phyloP scores from a whole-genome alignment of 495 filamentous ascomycete species.

The Penicillium herquei region DNA sequence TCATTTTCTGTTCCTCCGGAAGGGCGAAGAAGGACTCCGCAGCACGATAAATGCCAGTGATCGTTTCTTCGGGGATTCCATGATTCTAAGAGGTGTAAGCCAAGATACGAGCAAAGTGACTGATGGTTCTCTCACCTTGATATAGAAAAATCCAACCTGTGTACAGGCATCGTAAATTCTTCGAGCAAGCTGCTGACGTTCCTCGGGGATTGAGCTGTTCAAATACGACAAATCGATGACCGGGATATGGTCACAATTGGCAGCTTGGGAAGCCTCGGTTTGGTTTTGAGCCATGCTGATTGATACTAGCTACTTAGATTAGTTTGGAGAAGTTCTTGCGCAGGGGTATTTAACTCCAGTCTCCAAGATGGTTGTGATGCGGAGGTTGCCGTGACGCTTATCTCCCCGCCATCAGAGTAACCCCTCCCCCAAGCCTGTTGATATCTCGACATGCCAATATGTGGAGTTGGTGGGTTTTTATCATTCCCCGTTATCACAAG shows the following conservation, averaged over 20 bases:
- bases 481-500: no score
- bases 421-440: no score
- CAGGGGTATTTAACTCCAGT: no score
- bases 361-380: neutral
- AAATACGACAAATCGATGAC: slow-evolving; percentile 38
- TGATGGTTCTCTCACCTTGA: slow-evolving; percentile 26
- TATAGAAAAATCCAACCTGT: slow-evolving; percentile 57
- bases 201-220: slow-evolving; percentile 24
- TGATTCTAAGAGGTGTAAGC: slow-evolving; percentile 20
- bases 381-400: neutral
- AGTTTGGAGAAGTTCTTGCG: no score
- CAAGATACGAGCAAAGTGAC: neutral
- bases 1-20: slow-evolving; percentile 47
- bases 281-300: no score
- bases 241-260: slow-evolving; percentile 33
- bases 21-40: slow-evolving; percentile 48
- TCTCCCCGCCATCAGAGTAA: no score
- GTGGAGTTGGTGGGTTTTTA: no score
- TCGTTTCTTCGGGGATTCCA: slow-evolving; percentile 37
- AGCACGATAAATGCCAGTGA: slow-evolving; percentile 35
- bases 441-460: no score
- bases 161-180: slow-evolving; percentile 49
- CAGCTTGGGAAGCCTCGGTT: slow-evolving; percentile 9
- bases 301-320: no score
- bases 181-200: slow-evolving; percentile 33